phyloP scores from a whole-genome alignment of 2,329 filamentous ascomycete genomes.

The Elsinoe fawcettii region DNA sequence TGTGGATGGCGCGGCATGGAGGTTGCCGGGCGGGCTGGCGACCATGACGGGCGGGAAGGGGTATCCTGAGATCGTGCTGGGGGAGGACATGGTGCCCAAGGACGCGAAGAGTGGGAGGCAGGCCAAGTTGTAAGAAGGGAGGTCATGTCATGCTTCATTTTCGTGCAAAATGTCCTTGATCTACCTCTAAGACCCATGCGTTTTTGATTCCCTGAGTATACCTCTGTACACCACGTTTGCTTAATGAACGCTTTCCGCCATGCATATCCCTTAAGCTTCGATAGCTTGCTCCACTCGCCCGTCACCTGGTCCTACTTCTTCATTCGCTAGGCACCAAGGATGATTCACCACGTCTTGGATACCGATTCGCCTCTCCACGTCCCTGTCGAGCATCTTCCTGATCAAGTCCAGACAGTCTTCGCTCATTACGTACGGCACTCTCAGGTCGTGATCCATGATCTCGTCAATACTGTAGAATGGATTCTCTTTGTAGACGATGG shows the following conservation, averaged over 20 bases:
- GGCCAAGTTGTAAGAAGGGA: conserved; percentile 41
- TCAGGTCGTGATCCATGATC: conserved; percentile 93
- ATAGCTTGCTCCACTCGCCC: not conserved
- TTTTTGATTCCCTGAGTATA: not conserved
- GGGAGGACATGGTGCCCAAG: conserved; percentile 41
- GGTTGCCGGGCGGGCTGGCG: conserved; percentile 21
- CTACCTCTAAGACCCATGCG: not conserved
- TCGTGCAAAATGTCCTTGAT: too few species aligned
- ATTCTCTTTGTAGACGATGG: conserved; percentile 99
- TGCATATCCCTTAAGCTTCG: too few species aligned
- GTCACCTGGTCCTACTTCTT: not conserved
- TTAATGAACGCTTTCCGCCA: not conserved
- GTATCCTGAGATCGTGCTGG: conserved; percentile 55
- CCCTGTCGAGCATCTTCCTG: conserved; percentile 82
- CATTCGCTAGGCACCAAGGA: conserved; percentile 58
- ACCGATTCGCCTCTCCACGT: conserved; percentile 73
- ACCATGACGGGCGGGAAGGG: conserved; percentile 17
- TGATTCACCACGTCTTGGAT: conserved; percentile 84
- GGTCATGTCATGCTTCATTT: conserved; percentile 1
- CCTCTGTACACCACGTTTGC: not conserved
- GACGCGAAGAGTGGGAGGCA: conserved; percentile 53
- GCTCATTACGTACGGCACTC: conserved; percentile 80
- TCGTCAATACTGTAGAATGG: conserved; percentile 98
- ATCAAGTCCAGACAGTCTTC: conserved; percentile 91
- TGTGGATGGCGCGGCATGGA: conserved; percentile 51